phyloP scores from a whole-genome alignment of 371 early-diverging fungal genomes.

The Parasitella parasitica region DNA sequence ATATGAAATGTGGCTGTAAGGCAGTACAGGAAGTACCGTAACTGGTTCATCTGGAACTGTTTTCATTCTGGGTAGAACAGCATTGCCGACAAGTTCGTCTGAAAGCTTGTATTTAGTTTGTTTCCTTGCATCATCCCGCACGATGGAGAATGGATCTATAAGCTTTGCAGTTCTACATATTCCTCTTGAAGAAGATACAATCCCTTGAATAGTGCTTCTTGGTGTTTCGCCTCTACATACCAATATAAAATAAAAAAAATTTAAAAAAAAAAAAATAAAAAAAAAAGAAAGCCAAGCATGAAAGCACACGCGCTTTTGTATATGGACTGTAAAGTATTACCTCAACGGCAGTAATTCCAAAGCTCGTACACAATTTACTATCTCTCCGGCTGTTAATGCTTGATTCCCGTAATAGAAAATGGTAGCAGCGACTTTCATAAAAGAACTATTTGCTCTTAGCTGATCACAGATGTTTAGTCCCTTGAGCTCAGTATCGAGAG shows the following conservation, averaged over 20 bases:
- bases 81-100: constrained; percentile 39
- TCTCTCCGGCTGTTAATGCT: constrained; percentile 47
- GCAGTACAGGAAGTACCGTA: constrained; percentile 35
- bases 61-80: constrained; percentile 22
- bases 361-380: constrained; percentile 45
- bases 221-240: constrained; percentile 58
- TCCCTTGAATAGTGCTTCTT: constrained; percentile 56
- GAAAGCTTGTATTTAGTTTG: constrained; percentile 50
- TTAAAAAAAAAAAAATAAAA: too few species aligned
- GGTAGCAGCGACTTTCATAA: constrained; percentile 52
- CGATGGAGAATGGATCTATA: constrained; percentile 49
- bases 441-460: constrained; percentile 47
- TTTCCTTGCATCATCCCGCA: constrained; percentile 38
- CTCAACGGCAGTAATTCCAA: constrained; percentile 44
- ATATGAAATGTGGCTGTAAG: neutral
- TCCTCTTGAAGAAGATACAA: constrained; percentile 51
- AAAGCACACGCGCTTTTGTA: neutral
- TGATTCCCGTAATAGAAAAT: constrained; percentile 52
- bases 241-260: too few species aligned
- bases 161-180: constrained; percentile 39
- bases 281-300: neutral
- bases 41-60: constrained; percentile 51
- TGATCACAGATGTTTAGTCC: constrained; percentile 43
- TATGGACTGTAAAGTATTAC: constrained; percentile 17
- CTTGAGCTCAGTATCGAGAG: constrained; percentile 42